phyloP scores from a whole-genome alignment of 495 filamentous ascomycete species.

The Durotheca rogersii region DNA sequence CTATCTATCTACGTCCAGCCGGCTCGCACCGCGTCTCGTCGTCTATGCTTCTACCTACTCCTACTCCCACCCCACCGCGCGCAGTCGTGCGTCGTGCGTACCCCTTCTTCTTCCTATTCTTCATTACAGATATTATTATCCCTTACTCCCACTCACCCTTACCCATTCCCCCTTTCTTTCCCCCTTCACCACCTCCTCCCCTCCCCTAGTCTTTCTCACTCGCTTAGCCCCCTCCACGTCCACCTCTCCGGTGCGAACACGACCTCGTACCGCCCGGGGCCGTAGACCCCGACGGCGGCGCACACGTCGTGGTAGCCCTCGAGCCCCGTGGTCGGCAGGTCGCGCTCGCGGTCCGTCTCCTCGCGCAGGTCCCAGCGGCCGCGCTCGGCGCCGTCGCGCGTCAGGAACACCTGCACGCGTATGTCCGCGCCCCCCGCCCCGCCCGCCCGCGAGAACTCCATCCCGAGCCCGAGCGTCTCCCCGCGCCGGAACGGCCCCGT shows the following conservation, averaged over 20 bases:
- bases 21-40: too few species aligned
- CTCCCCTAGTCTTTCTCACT: not conserved
- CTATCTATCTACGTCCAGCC: too few species aligned
- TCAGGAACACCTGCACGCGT: conserved; percentile 73
- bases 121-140: too few species aligned
- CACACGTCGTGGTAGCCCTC: conserved; percentile 81
- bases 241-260: conserved; percentile 58
- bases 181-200: not conserved
- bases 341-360: conserved; percentile 66
- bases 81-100: too few species aligned
- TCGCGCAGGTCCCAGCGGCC: conserved; percentile 85
- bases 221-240: conserved; percentile 35
- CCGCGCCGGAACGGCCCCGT: conserved; percentile 47
- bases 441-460: conserved; percentile 57
- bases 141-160: not conserved
- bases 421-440: conserved; percentile 33
- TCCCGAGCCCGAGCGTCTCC: conserved; percentile 60
- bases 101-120: too few species aligned
- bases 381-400: conserved; percentile 62
- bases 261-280: too few species aligned
- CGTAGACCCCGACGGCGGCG: conserved; percentile 75
- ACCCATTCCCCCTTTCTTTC: not conserved
- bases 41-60: too few species aligned
- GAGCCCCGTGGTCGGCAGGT: conserved; percentile 68
- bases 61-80: too few species aligned